phyloP scores from a whole-genome alignment of 345 rosid species.

The Lepidium aucheri region DNA sequence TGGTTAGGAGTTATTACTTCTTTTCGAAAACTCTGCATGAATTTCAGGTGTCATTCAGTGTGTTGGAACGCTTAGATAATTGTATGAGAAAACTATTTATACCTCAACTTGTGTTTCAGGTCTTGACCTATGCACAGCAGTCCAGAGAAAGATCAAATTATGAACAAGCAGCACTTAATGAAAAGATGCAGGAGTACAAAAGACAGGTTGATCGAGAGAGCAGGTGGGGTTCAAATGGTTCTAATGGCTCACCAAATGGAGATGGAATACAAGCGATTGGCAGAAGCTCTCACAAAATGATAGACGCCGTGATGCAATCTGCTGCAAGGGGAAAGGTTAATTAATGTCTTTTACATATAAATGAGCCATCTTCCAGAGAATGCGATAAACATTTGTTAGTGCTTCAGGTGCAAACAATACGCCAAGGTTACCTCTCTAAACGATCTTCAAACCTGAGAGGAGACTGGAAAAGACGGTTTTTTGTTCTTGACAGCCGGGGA shows the following conservation, averaged over 20 bases:
- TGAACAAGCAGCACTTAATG: slow-evolving; percentile 90
- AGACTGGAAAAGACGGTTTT: slow-evolving; percentile 99
- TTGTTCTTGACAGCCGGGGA: slow-evolving; percentile 99
- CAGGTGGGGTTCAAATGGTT: slow-evolving; percentile 71
- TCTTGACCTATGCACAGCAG: slow-evolving; percentile 92
- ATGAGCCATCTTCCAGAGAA: background rate
- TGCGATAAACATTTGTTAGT: background rate
- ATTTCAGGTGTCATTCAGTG: background rate
- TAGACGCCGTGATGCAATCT: slow-evolving; percentile 97
- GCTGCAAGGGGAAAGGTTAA: slow-evolving; percentile 94
- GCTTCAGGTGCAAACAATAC: slow-evolving; percentile 88
- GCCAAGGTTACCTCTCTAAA: slow-evolving; percentile 98
- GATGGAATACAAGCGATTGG: slow-evolving; percentile 93
- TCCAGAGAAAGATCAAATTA: slow-evolving; percentile 94
- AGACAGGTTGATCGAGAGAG: slow-evolving; percentile 96
- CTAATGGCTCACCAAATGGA: slow-evolving; percentile 92
- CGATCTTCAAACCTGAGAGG: slow-evolving; percentile 95
- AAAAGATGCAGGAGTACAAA: slow-evolving; percentile 95
- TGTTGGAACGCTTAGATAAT: background rate
- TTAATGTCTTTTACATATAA: slow-evolving; percentile 1
- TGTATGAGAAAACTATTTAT: background rate
- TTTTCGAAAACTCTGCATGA: background rate
- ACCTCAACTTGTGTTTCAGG: slow-evolving; percentile 37
- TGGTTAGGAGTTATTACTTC: background rate
- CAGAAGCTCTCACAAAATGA: slow-evolving; percentile 98